phyloP scores from a whole-genome alignment of 352 stramenopile species.

The Pythium scleroteichum region DNA sequence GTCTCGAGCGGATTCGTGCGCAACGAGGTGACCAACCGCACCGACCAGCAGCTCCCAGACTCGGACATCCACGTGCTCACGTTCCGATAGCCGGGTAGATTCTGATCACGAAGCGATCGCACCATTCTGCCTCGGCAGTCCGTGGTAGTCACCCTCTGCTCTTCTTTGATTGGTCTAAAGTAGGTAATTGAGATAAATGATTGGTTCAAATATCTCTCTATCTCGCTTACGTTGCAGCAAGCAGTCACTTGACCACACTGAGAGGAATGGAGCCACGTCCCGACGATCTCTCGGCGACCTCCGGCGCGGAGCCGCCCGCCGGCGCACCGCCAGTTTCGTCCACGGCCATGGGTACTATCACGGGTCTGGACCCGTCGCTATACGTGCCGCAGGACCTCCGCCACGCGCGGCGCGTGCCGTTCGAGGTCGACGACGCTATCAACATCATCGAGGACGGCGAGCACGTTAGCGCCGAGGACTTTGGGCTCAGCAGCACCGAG shows the following conservation, averaged over 20 bases:
- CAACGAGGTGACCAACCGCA: conserved; percentile 35
- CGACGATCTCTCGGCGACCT: neutral
- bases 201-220: neutral
- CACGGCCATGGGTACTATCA: neutral
- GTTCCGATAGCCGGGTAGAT: conserved; percentile 2
- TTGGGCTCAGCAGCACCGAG: conserved; percentile 38
- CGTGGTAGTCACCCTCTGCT: neutral
- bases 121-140: neutral
- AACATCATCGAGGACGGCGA: conserved; percentile 54
- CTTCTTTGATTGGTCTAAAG: neutral
- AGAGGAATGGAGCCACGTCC: too few relatives aligned
- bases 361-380: conserved; percentile 9
- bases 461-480: conserved; percentile 54
- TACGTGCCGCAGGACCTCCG: conserved; percentile 19
- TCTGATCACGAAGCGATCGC: neutral
- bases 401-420: conserved; percentile 1
- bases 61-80: conserved; percentile 58
- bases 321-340: neutral
- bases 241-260: too few relatives aligned
- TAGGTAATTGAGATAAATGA: neutral
- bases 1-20: conserved; percentile 75
- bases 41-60: conserved; percentile 58
- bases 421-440: conserved; percentile 31
- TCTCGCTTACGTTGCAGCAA: too few relatives aligned
- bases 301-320: neutral